Conservation (phyloP, 495 filamentous ascomycete species). For the Sporormia fimetaria region DNA sequence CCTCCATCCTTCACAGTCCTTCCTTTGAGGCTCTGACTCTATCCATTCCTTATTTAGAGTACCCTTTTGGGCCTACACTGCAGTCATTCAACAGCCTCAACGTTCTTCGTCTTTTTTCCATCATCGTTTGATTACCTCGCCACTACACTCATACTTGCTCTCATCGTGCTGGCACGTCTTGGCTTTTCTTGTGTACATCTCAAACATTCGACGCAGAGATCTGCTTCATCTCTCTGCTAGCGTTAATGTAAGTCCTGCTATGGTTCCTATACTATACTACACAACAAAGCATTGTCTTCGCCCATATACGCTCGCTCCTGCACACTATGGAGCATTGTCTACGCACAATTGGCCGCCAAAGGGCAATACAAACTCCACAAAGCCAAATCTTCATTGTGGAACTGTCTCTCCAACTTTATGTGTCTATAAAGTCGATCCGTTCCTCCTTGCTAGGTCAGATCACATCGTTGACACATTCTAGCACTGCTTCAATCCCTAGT, state of each 20-base stretch:
- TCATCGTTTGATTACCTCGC: slow-evolving; percentile 2
- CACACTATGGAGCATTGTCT: too few species aligned
- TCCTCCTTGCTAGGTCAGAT: too few species aligned
- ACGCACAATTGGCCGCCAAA: neutral
- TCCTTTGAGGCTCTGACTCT: slow-evolving; percentile 1
- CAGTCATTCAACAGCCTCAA: slow-evolving; percentile 5
- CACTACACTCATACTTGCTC: slow-evolving; percentile 9
- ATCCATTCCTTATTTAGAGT: slow-evolving; percentile 22
- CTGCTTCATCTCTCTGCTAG: slow-evolving; percentile 12
- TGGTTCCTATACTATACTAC: slow-evolving; percentile 1
- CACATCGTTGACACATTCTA: too few species aligned
- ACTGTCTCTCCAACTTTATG: neutral
- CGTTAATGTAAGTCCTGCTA: slow-evolving; percentile 23
- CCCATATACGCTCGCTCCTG: slow-evolving; percentile 2
- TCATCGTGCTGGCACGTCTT: slow-evolving; percentile 23
- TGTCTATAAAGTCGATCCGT: too few species aligned
- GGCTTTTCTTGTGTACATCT: slow-evolving; percentile 9
- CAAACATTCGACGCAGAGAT: neutral
- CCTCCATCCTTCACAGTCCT: slow-evolving; percentile 11
- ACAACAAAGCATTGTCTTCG: slow-evolving; percentile 7
- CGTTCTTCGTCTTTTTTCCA: slow-evolving; percentile 6
- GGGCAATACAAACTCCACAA: neutral
- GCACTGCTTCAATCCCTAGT: too few species aligned
- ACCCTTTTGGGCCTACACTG: slow-evolving; percentile 1
- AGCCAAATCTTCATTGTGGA: neutral